Conservation (phyloP, 257 asterid genomes). For the Petunia axillaris region DNA sequence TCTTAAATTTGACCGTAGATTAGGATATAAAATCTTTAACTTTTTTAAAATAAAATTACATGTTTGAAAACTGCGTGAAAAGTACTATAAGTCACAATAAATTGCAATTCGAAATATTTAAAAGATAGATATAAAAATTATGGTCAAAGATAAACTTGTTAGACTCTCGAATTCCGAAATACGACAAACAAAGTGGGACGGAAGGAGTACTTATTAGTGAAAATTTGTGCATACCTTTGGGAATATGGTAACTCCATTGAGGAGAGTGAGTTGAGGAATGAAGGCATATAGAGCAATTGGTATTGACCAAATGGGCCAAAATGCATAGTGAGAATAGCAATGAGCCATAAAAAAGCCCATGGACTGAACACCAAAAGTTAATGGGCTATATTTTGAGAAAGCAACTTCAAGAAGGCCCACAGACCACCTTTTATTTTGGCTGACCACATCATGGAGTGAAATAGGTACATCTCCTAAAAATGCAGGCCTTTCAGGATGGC, state of each 20-base stretch:
- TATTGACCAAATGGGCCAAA: conserved; percentile 67
- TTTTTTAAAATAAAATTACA: no score
- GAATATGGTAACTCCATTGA: conserved; percentile 52
- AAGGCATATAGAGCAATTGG: conserved; percentile 61
- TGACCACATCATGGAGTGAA: conserved; percentile 52
- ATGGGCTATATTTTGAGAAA: conserved; percentile 56
- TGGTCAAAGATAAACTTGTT: no score
- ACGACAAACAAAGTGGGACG: no score
- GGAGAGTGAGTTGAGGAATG: conserved; percentile 60
- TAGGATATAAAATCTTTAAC: no score
- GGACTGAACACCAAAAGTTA: conserved; percentile 49
- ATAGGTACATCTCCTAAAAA: conserved; percentile 72
- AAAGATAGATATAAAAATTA: no score
- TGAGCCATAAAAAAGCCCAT: conserved; percentile 60
- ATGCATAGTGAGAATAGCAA: conserved; percentile 58
- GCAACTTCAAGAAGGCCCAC: conserved; percentile 77
- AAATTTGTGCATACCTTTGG: conserved; percentile 57
- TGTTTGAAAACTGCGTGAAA: no score
- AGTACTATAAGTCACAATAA: no score
- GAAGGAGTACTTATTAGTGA: no score
- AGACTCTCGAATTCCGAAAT: no score
- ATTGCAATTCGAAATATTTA: no score
- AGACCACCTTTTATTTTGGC: conserved; percentile 67
- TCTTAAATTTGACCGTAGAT: no score
- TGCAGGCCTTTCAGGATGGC: conserved; percentile 68